phyloP scores from a whole-genome alignment of 495 filamentous ascomycete species.

The Pseudoneurospora amorphoporcata region DNA sequence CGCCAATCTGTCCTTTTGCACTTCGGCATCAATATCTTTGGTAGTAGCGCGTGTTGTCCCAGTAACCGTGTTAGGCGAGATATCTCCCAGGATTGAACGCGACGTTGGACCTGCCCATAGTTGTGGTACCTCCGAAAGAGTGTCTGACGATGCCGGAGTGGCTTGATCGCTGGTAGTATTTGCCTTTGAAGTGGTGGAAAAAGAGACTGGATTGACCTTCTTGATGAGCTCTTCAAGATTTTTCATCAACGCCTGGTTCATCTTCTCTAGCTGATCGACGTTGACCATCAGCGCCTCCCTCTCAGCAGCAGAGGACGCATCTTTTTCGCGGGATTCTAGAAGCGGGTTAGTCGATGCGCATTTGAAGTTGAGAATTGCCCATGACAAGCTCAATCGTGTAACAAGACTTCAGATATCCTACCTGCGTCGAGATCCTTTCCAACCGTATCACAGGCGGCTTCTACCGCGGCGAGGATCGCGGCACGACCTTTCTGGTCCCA shows the following conservation, averaged over 20 bases:
- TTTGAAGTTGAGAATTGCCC: not conserved
- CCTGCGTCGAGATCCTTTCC: conserved; percentile 25
- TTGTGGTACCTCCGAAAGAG: not conserved
- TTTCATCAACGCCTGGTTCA: conserved; percentile 24
- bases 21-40: not conserved
- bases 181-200: not conserved
- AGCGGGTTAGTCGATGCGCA: not conserved
- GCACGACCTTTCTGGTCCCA: conserved; percentile 30
- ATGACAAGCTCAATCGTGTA: not conserved
- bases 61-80: conserved; percentile 11
- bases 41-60: not conserved
- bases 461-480: conserved; percentile 30
- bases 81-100: conserved; percentile 9
- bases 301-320: conserved; percentile 14
- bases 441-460: conserved; percentile 29
- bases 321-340: conserved; percentile 13
- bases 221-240: conserved; percentile 23
- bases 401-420: not conserved
- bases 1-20: conserved; percentile 12
- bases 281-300: conserved; percentile 20
- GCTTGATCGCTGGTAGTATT: not conserved
- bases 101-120: not conserved
- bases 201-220: not conserved
- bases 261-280: conserved; percentile 19
- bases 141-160: not conserved